Conservation (phyloP, 169 alveolate species). For the Cryptosporidium tyzzeri region DNA sequence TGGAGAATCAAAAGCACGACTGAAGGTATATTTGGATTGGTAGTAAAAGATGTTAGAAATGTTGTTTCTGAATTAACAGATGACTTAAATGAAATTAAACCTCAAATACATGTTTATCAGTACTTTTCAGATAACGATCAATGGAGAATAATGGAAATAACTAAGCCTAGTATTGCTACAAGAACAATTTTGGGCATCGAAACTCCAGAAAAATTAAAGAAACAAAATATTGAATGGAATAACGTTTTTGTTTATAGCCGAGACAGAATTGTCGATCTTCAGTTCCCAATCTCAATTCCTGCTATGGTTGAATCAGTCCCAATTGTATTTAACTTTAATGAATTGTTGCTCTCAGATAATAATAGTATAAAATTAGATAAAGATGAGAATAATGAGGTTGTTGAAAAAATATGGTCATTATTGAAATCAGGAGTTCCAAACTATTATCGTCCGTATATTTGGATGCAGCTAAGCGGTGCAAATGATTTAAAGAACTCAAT, state of each 20-base stretch:
- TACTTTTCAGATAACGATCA: conserved; percentile 71
- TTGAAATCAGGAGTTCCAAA: conserved; percentile 70
- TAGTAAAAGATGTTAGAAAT: conserved; percentile 60
- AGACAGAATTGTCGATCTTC: conserved; percentile 68
- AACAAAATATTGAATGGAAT: conserved; percentile 73
- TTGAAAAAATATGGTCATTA: conserved; percentile 73
- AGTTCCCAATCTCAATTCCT: conserved; percentile 72
- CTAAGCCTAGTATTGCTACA: conserved; percentile 68
- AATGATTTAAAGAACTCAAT: conserved; percentile 54
- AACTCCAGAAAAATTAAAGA: conserved; percentile 73
- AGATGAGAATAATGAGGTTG: conserved; percentile 29
- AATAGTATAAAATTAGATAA: neutral
- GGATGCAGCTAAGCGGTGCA: conserved; percentile 76
- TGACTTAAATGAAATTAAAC: conserved; percentile 67
- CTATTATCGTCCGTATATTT: conserved; percentile 68
- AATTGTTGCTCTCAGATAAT: conserved; percentile 17
- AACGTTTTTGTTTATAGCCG: conserved; percentile 70
- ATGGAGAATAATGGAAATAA: conserved; percentile 71
- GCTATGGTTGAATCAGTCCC: conserved; percentile 77
- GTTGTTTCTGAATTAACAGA: conserved; percentile 71
- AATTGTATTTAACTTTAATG: conserved; percentile 56
- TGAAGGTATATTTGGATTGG: conserved; percentile 58
- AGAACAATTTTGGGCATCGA: conserved; percentile 72
- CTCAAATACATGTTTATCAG: conserved; percentile 69
- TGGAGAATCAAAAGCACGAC: conserved; percentile 76